These are phyloP conservation scores for Pyracantha coccinea DNA, from an alignment of 331 rosid genomes.

Conservation along the genomic window DNA sequence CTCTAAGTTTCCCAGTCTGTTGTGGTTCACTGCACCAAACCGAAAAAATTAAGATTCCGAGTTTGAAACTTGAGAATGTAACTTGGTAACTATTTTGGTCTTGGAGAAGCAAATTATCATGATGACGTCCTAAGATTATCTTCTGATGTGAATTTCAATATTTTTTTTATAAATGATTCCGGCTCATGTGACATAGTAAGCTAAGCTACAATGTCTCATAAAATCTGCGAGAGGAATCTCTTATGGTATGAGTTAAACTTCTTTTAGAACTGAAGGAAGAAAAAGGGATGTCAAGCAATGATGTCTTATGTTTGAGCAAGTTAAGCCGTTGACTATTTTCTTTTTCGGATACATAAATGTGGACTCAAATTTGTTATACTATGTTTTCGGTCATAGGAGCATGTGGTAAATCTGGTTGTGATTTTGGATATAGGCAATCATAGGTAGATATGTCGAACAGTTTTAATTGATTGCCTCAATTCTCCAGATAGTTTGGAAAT, in stretches of 20 bases:
- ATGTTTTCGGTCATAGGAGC: not conserved
- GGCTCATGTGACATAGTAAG: not conserved
- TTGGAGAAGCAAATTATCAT: not conserved
- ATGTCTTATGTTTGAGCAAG: not conserved
- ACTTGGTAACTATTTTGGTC: not conserved
- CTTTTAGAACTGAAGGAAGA: not conserved
- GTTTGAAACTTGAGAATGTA: not conserved
- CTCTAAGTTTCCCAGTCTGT: not conserved
- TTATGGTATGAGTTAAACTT: not conserved
- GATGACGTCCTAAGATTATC: not conserved
- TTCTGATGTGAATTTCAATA: not conserved
- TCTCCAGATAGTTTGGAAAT: not conserved
- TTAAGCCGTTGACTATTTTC: not conserved
- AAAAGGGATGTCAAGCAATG: not conserved
- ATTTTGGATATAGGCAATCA: not conserved
- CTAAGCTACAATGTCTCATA: not conserved
- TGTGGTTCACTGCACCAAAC: not conserved
- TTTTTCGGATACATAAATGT: not conserved
- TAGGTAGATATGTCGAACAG: not conserved
- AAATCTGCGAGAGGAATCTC: not conserved
- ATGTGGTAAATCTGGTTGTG: not conserved
- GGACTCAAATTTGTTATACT: not conserved
- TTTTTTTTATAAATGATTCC: not conserved
- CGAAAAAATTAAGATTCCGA: not conserved
- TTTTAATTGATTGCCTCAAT: not conserved